phyloP scores from a whole-genome alignment of 441 rosid species.

The Jatropha multifida region DNA sequence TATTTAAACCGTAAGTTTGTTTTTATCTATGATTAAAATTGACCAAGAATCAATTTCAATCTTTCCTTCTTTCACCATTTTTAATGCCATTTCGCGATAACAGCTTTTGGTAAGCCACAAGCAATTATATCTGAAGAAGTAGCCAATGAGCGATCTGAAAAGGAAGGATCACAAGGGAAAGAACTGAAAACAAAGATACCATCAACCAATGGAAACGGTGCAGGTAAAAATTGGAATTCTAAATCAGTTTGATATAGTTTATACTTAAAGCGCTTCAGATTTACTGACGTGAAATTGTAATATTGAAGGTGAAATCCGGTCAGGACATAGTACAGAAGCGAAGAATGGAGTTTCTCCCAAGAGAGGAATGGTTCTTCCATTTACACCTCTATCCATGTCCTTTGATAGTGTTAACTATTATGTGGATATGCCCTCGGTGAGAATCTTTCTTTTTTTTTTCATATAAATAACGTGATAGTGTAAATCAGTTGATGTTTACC shows the following conservation, averaged over 20 bases:
- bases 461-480: too few relatives aligned
- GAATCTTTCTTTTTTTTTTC: conserved; percentile 6
- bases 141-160: conserved; percentile 27
- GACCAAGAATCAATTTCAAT: background rate
- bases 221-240: conserved; percentile 29
- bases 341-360: conserved; percentile 42
- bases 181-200: conserved; percentile 26
- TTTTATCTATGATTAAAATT: background rate
- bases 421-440: conserved; percentile 83
- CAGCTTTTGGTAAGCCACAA: conserved; percentile 63
- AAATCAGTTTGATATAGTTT: too few relatives aligned
- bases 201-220: conserved; percentile 38
- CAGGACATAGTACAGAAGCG: conserved; percentile 27
- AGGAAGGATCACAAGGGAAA: conserved; percentile 17
- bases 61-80: background rate
- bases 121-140: conserved; percentile 57
- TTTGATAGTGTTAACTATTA: conserved; percentile 62
- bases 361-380: conserved; percentile 89
- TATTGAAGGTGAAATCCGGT: background rate
- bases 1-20: conserved; percentile 61
- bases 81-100: conserved; percentile 1
- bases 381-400: conserved; percentile 77
- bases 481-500: background rate
- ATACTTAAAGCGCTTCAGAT: too few relatives aligned
- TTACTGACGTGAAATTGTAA: background rate